Evolutionary conservation across 139 green algal genomes (phyloP), one percentile per base, ranked within the genome.

Genomic region (Coelastrella sp.): DNA sequence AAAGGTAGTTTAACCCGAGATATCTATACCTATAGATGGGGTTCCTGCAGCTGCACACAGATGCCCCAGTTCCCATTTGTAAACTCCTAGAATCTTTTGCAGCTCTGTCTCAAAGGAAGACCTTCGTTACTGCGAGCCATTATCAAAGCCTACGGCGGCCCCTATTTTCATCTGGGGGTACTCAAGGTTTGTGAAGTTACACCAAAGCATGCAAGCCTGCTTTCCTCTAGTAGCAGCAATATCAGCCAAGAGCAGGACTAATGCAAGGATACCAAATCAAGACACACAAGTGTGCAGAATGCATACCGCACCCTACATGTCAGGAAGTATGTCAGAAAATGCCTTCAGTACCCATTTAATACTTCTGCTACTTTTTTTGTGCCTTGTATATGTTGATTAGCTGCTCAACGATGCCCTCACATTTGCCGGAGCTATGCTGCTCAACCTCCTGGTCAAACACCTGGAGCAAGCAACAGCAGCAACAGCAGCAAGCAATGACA

Each of bases 351-450:
- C 21, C 71, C 27, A 35, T 60, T 19, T 40, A 41, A 38, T 57
- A 6, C 25, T 72, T 79, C 5, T 64, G 40, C 37, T 63, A 34
- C 19, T n/a, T n/a, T n/a, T n/a, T 15, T 35, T 63, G 19, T 6
- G 19, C 19, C 11, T n/a, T 66, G 57, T 34, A 0, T 66, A 19
- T 30, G 32, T 27, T 64, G 6, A 9, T n/a, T 84, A 93, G 89
- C 78, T 96, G 11, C 17, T 88, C 0, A 92, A 90, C 32, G 94
- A 98, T 57, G 85, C 76, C 0, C 89, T 98, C 2, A 90, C 85
- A 64, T 95, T 98, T 85, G 76, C 89, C 1, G 90, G 88, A 1
- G 91, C 95, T 0, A 67, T 98, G 71, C 90, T 98, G 69, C 94
- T 98, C 11, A 94, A 95, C 62, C 63, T 87, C 3, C 89, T 98